A percentile compares a stretch with the other conserved stretches of the same genome.
These are phyloP conservation scores for Myriosclerotinia scirpicola DNA, from an alignment of 2,329 filamentous ascomycete species.

Conservation along the genomic window DNA sequence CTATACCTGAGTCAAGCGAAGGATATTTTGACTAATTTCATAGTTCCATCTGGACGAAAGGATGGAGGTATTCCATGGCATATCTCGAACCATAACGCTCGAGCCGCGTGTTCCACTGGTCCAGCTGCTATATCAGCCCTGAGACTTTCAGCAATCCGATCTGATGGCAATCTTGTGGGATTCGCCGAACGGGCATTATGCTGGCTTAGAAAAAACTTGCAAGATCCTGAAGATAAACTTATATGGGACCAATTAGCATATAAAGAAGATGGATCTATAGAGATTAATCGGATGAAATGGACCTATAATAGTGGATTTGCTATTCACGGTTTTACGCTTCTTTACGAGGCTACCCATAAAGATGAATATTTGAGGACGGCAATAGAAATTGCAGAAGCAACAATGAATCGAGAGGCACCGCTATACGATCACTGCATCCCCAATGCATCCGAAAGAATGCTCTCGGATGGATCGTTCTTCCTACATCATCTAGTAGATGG, in stretches of 20 bases:
- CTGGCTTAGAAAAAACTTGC: slow-evolving; percentile 24
- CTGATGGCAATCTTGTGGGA: slow-evolving; percentile 10
- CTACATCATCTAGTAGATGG: slow-evolving; percentile 32
- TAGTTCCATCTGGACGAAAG: slow-evolving; percentile 26
- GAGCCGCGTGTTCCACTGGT: slow-evolving; percentile 30
- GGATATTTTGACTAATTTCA: slow-evolving; percentile 25
- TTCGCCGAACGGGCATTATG: slow-evolving; percentile 27
- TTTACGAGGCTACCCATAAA: slow-evolving; percentile 24
- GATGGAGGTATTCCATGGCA: slow-evolving; percentile 32
- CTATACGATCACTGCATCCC: slow-evolving; percentile 28
- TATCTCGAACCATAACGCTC: slow-evolving; percentile 27
- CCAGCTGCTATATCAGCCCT: slow-evolving; percentile 30
- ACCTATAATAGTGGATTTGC: slow-evolving; percentile 32
- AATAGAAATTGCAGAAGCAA: slow-evolving; percentile 28
- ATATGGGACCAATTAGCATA: slow-evolving; percentile 31
- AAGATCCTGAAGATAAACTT: slow-evolving; percentile 30
- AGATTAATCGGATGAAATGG: slow-evolving; percentile 32
- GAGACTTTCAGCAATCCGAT: slow-evolving; percentile 27
- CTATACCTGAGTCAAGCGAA: slow-evolving; percentile 27
- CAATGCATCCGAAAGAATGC: slow-evolving; percentile 24
- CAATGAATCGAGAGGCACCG: slow-evolving; percentile 23
- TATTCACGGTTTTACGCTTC: slow-evolving; percentile 30
- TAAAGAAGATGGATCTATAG: slow-evolving; percentile 24
- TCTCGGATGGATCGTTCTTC: slow-evolving; percentile 33
- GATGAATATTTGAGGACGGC: slow-evolving; percentile 25